These are phyloP conservation scores for Conticribra weissflogii DNA, from an alignment of 108 stramenopile species.

Conservation along the genomic window DNA sequence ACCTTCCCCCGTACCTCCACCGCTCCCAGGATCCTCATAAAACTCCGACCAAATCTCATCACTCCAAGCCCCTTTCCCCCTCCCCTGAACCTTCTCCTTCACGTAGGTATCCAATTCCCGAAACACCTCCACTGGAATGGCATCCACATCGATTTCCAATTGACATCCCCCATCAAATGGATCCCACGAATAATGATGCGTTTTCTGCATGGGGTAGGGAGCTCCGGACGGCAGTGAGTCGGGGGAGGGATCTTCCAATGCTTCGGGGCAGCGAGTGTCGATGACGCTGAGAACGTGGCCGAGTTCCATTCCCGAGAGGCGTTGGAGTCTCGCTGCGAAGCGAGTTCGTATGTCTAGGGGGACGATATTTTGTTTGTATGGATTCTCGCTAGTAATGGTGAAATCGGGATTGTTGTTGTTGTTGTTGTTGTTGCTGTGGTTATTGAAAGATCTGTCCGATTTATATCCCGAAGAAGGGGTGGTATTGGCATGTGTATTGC, in stretches of 20 bases:
- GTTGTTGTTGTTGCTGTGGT: too few relatives aligned
- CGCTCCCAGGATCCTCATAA: neutral
- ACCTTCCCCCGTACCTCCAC: neutral
- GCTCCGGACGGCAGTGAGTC: constrained; percentile 39
- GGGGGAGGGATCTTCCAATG: constrained; percentile 63
- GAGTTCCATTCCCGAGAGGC: constrained; percentile 84
- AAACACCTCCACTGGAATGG: constrained; percentile 78
- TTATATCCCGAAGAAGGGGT: constrained; percentile 13
- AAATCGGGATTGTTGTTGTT: too few relatives aligned
- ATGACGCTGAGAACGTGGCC: constrained; percentile 81
- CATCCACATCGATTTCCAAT: constrained; percentile 92
- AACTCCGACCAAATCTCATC: constrained; percentile 18
- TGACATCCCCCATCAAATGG: constrained; percentile 57
- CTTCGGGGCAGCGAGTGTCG: constrained; percentile 86
- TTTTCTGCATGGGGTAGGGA: constrained; percentile 11
- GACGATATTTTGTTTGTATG: too few relatives aligned
- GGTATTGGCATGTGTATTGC: constrained; percentile 3
- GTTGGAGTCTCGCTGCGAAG: constrained; percentile 83
- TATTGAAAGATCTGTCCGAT: too few relatives aligned
- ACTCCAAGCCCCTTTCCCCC: constrained; percentile 50
- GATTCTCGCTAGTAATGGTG: too few relatives aligned
- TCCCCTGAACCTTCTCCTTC: constrained; percentile 44
- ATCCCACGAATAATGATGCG: constrained; percentile 42
- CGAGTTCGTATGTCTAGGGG: constrained; percentile 79
- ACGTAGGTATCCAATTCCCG: constrained; percentile 70